Conservation (phyloP, 2,329 filamentous ascomycete species). For the Ceratocystis albifundus region DNA sequence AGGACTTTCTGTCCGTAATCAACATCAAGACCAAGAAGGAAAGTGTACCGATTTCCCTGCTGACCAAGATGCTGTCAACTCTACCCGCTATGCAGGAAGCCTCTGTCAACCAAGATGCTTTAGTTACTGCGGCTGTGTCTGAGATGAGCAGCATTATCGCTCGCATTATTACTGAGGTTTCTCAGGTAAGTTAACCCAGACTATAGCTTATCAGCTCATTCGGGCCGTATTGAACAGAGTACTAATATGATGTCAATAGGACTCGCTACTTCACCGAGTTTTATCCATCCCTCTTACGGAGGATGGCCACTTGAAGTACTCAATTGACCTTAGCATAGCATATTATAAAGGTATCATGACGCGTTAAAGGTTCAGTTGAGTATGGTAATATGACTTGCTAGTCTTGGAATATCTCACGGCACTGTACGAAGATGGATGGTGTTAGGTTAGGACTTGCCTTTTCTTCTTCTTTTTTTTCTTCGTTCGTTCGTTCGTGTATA, state of each 20-base stretch:
- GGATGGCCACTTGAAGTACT: slow-evolving; percentile 59
- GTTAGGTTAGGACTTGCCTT: not conserved
- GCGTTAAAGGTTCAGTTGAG: slow-evolving; percentile 22
- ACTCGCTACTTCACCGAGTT: slow-evolving; percentile 34
- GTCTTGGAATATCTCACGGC: too few relatives aligned
- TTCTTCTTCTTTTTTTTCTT: not conserved
- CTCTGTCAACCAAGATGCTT: slow-evolving; percentile 31
- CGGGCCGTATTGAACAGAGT: not conserved
- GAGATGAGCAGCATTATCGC: slow-evolving; percentile 72
- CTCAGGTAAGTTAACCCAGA: slow-evolving; percentile 34
- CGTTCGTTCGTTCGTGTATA: slow-evolving; percentile 11
- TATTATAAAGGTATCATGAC: slow-evolving; percentile 57
- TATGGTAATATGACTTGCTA: too few relatives aligned
- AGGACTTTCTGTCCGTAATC: slow-evolving; percentile 45
- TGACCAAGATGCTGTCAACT: slow-evolving; percentile 47
- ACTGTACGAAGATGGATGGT: not conserved
- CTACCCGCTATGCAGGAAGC: slow-evolving; percentile 44
- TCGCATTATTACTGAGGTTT: slow-evolving; percentile 46
- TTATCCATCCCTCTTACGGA: slow-evolving; percentile 57
- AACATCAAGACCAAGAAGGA: slow-evolving; percentile 34
- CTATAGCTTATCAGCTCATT: too few relatives aligned
- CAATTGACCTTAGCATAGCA: slow-evolving; percentile 54
- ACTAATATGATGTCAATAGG: slow-evolving; percentile 25
- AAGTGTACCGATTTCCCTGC: slow-evolving; percentile 34
- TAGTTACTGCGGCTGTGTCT: slow-evolving; percentile 61